These are phyloP conservation scores for Leccinellum rugosiceps DNA, from an alignment of 768 basidiomycete genomes.

Conservation along the genomic window DNA sequence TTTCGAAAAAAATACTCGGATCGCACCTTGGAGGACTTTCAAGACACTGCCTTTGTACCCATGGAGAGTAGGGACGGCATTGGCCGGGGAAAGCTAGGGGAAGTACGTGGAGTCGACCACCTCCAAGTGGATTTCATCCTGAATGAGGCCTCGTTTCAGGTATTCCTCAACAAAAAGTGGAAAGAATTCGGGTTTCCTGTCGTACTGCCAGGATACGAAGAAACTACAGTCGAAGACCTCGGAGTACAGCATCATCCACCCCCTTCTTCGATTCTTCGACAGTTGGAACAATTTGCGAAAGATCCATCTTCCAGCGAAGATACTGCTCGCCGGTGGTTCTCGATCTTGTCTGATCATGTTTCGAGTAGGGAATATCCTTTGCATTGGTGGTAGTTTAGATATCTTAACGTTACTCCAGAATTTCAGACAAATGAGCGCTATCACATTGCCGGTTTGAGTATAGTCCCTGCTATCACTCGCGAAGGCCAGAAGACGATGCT, in stretches of 20 bases:
- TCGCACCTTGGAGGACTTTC: constrained; percentile 47
- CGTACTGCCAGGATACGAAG: constrained; percentile 45
- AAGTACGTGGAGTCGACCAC: no score
- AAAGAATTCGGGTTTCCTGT: constrained; percentile 67
- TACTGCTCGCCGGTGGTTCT: constrained; percentile 62
- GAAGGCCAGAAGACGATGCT: constrained; percentile 42
- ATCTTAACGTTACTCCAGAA: constrained; percentile 35
- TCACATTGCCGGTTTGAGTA: constrained; percentile 47
- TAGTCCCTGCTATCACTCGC: constrained; percentile 56
- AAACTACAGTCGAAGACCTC: constrained; percentile 53
- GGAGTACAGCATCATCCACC: constrained; percentile 67
- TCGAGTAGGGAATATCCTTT: constrained; percentile 40
- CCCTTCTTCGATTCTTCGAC: constrained; percentile 48
- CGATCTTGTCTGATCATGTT: constrained; percentile 55
- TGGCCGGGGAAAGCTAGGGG: neutral
- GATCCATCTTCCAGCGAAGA: constrained; percentile 49
- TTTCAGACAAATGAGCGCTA: constrained; percentile 52
- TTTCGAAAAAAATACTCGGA: neutral
- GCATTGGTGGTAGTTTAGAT: neutral
- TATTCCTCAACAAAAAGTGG: constrained; percentile 27
- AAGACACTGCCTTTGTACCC: neutral
- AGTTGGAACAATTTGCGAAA: constrained; percentile 42
- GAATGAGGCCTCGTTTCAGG: neutral
- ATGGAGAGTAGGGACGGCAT: neutral
- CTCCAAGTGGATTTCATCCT: neutral